Percentiles rank a stretch among this genome's conserved stretches.
phyloP scores from a whole-genome alignment of 1,284 basidiomycete genomes.

The Malassezia slooffiae region DNA sequence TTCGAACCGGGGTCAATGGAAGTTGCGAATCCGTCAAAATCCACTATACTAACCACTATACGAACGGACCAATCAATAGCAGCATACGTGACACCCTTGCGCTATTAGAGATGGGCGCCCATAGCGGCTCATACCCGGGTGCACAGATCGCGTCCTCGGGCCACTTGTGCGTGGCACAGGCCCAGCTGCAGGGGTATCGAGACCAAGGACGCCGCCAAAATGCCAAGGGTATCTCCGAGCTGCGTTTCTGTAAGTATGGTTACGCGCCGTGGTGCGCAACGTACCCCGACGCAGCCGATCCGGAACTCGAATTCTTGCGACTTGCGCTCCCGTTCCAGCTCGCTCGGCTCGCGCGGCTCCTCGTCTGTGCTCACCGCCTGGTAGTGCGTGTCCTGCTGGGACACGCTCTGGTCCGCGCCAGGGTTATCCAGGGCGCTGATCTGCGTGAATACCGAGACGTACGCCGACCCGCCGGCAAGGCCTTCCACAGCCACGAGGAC shows the following conservation, averaged over 20 bases:
- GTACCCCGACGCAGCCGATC: conserved; percentile 39
- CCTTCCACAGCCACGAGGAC: conserved; percentile 40
- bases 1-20: conserved; percentile 22
- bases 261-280: too few species aligned
- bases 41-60: conserved; percentile 23
- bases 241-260: conserved; percentile 5
- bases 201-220: conserved; percentile 33
- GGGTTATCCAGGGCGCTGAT: conserved; percentile 24
- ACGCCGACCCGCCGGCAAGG: conserved; percentile 30
- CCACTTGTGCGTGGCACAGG: conserved; percentile 31
- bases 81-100: not conserved
- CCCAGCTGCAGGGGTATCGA: conserved; percentile 38
- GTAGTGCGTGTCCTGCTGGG: not conserved
- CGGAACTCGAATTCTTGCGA: conserved; percentile 44
- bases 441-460: conserved; percentile 35
- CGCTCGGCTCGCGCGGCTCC: too few species aligned
- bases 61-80: conserved; percentile 11
- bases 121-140: conserved; percentile 20
- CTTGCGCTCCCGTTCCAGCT: too few species aligned
- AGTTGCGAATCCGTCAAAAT: conserved; percentile 12
- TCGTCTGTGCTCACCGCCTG: not conserved
- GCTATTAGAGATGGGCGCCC: not conserved
- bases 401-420: not conserved
- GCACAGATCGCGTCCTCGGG: conserved; percentile 27
- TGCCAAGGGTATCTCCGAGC: conserved; percentile 40